phyloP scores from a whole-genome alignment of 257 asterid species.

The Scutellaria galericulata region DNA sequence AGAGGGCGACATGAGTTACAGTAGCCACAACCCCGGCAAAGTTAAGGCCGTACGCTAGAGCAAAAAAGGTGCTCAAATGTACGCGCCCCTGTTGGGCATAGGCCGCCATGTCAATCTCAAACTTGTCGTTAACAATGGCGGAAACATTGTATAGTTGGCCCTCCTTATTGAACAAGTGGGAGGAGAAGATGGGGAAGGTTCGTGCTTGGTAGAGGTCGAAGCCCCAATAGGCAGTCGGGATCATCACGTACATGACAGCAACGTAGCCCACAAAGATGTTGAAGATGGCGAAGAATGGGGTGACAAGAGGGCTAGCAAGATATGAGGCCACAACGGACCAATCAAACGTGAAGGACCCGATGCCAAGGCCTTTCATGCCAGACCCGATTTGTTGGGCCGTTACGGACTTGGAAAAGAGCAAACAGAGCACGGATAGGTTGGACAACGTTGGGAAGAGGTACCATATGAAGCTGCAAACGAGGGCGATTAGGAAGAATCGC shows the following conservation, averaged over 20 bases:
- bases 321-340: conserved; percentile 65
- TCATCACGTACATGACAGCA: conserved; percentile 40
- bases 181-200: conserved; percentile 64
- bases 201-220: conserved; percentile 58
- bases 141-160: conserved; percentile 59
- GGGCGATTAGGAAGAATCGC: conserved; percentile 64
- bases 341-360: conserved; percentile 62
- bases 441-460: conserved; percentile 56
- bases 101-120: conserved; percentile 54
- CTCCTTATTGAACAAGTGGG: conserved; percentile 33
- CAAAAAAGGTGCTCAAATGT: conserved; percentile 57
- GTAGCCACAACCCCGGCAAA: conserved; percentile 72
- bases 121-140: conserved; percentile 59
- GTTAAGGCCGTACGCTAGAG: conserved; percentile 60
- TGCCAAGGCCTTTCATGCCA: conserved; percentile 69
- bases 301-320: conserved; percentile 61
- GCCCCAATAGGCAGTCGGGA: conserved; percentile 70
- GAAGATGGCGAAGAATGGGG: conserved; percentile 71
- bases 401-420: conserved; percentile 54
- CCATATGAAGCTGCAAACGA: conserved; percentile 61
- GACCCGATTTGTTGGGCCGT: conserved; percentile 71
- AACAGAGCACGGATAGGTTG: conserved; percentile 57
- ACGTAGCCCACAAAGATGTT: conserved; percentile 61
- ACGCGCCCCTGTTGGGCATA: conserved; percentile 54
- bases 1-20: conserved; percentile 65